These are phyloP conservation scores for Penicillium sp. DNA, from an alignment of 2,329 filamentous ascomycete genomes.

Conservation along the genomic window DNA sequence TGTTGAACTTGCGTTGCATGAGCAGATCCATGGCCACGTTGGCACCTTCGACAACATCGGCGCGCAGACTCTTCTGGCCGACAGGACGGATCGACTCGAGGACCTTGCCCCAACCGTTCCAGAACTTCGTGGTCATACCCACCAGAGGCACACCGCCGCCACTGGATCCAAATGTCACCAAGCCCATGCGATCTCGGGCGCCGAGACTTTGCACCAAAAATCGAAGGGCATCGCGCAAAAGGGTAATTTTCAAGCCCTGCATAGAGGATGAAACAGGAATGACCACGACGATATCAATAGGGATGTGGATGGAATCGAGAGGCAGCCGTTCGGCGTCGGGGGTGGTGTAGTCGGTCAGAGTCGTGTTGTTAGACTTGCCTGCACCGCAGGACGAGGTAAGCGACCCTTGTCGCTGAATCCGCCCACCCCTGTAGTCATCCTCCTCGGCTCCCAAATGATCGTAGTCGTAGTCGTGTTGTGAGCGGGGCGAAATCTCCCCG, in stretches of 20 bases:
- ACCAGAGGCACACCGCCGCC: slow-evolving; percentile 89
- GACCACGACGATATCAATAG: slow-evolving; percentile 91
- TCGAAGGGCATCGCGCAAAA: slow-evolving; percentile 82
- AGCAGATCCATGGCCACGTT: slow-evolving; percentile 98
- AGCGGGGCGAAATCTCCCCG: slow-evolving; percentile 55
- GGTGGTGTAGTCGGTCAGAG: slow-evolving; percentile 85
- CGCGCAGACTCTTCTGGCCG: slow-evolving; percentile 91
- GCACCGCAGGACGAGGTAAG: slow-evolving; percentile 76
- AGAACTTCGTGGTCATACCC: slow-evolving; percentile 95
- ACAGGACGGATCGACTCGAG: slow-evolving; percentile 84
- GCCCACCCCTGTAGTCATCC: slow-evolving; percentile 65
- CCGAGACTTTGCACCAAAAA: slow-evolving; percentile 88
- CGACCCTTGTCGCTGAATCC: slow-evolving; percentile 69
- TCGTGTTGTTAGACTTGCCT: slow-evolving; percentile 75
- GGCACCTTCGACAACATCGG: slow-evolving; percentile 93
- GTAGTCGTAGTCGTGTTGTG: slow-evolving; percentile 75
- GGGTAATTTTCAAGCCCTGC: slow-evolving; percentile 97
- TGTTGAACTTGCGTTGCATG: slow-evolving; percentile 95
- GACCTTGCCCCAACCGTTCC: slow-evolving; percentile 84
- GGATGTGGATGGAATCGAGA: slow-evolving; percentile 77
- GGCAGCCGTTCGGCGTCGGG: slow-evolving; percentile 46
- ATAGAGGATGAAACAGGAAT: slow-evolving; percentile 97
- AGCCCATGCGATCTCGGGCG: slow-evolving; percentile 89
- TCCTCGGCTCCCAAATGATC: slow-evolving; percentile 81
- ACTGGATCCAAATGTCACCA: slow-evolving; percentile 94